Percentiles rank a stretch among this genome's conserved stretches.
These are phyloP conservation scores for Russula emetica DNA, from an alignment of 768 basidiomycete genomes.

Conservation along the genomic window DNA sequence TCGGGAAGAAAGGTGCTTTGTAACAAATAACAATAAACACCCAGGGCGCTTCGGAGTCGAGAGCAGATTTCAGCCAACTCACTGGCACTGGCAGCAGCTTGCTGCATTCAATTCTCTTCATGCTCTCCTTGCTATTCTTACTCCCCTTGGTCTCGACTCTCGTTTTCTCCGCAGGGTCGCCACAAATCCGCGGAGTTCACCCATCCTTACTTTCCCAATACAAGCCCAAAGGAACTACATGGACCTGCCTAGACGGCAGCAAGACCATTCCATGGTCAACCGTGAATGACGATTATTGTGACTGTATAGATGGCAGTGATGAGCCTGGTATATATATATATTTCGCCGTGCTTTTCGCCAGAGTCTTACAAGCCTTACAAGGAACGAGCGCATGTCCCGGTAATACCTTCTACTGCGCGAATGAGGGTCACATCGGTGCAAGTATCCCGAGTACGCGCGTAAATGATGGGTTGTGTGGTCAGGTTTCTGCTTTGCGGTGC, in stretches of 20 bases:
- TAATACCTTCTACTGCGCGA: slow-evolving; percentile 76
- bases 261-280: slow-evolving; percentile 73
- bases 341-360: background rate
- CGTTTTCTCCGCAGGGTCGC: slow-evolving; percentile 30
- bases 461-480: slow-evolving; percentile 91
- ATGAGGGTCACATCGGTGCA: slow-evolving; percentile 82
- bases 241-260: slow-evolving; percentile 79
- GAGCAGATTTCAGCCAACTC: background rate
- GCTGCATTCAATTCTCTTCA: slow-evolving; percentile 10
- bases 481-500: slow-evolving; percentile 31
- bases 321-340: slow-evolving; percentile 76
- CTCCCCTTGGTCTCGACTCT: background rate
- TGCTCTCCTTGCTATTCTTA: slow-evolving; percentile 9
- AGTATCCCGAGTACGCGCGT: slow-evolving; percentile 78
- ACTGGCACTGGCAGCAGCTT: background rate
- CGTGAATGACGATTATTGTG: slow-evolving; percentile 93
- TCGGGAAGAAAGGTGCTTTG: background rate
- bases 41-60: background rate
- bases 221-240: slow-evolving; percentile 44
- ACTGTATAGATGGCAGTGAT: slow-evolving; percentile 92
- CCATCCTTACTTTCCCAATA: slow-evolving; percentile 57
- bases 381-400: slow-evolving; percentile 84
- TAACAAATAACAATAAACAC: slow-evolving; percentile 16
- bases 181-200: slow-evolving; percentile 53
- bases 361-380: slow-evolving; percentile 32